Conservation (phyloP, 164 flowering plant genomes). For the Dillenia turbinata region DNA sequence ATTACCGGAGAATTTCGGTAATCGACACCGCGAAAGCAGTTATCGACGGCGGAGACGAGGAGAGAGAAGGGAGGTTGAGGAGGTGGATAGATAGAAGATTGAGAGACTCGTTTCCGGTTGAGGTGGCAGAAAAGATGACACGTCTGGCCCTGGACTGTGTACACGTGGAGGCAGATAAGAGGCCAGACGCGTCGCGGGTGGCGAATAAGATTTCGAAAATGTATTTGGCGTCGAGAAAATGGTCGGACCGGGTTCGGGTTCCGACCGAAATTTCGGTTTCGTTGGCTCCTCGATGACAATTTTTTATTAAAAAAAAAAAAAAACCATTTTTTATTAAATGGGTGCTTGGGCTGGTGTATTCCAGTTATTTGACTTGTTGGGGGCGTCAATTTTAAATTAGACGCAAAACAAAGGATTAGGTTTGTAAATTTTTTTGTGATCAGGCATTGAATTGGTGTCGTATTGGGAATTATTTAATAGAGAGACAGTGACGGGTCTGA, state of each 20-base stretch:
- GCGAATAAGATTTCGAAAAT: constrained; percentile 63
- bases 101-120: constrained; percentile 69
- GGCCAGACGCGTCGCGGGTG: constrained; percentile 73
- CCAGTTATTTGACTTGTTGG: no score
- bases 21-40: constrained; percentile 52
- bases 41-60: constrained; percentile 13
- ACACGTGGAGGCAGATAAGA: constrained; percentile 43
- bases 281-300: constrained; percentile 43
- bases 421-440: no score
- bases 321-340: no score
- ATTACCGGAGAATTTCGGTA: constrained; percentile 32
- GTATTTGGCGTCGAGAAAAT: constrained; percentile 43
- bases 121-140: constrained; percentile 49
- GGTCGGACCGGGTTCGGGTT: constrained; percentile 36
- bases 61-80: constrained; percentile 40
- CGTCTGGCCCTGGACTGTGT: constrained; percentile 70
- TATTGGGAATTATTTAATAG: no score
- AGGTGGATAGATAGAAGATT: constrained; percentile 66
- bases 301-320: not conserved
- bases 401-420: no score
- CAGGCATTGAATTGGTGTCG: no score
- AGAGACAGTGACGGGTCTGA: no score
- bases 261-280: constrained; percentile 52
- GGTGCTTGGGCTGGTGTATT: no score
- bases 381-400: no score